Evolutionary conservation across 1,284 basidiomycete species (phyloP).

Genomic region (Naganishia cerealis): DNA sequence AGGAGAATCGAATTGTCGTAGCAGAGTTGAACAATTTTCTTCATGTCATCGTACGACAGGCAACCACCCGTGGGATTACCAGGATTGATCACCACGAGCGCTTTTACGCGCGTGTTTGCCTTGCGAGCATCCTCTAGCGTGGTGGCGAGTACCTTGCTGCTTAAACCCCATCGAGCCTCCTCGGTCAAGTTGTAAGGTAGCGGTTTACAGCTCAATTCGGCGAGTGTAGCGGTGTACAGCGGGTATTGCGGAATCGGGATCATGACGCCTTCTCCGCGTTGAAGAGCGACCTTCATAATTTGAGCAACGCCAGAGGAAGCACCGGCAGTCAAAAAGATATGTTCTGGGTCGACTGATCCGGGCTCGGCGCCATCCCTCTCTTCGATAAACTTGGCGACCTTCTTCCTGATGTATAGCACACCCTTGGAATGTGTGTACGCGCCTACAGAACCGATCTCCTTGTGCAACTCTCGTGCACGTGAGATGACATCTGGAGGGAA

Average conservation of each 20-base stretch:
- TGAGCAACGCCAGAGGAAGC: conserved; percentile 90
- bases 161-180: conserved; percentile 79
- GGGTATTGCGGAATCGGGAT: conserved; percentile 99
- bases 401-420: conserved; percentile 80
- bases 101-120: conserved; percentile 68
- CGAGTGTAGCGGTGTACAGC: conserved; percentile 90
- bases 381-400: conserved; percentile 86
- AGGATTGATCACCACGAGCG: conserved; percentile 91
- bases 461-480: conserved; percentile 73
- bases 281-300: conserved; percentile 61
- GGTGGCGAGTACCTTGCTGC: conserved; percentile 66
- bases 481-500: conserved; percentile 85
- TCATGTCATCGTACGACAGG: conserved; percentile 69
- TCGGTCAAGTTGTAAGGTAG: conserved; percentile 90
- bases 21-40: conserved; percentile 73
- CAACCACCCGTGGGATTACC: conserved; percentile 91
- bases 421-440: conserved; percentile 97
- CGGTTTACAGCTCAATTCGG: conserved; percentile 75
- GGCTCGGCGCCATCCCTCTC: conserved; percentile 85
- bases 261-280: conserved; percentile 52
- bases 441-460: conserved; percentile 90
- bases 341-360: conserved; percentile 61
- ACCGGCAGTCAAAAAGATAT: conserved; percentile 91
- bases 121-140: conserved; percentile 68
- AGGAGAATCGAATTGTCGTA: conserved; percentile 81